Base-by-base conservation (phyloP, 768 basidiomycete genomes). In the Termitomyces sp. region DNA sequence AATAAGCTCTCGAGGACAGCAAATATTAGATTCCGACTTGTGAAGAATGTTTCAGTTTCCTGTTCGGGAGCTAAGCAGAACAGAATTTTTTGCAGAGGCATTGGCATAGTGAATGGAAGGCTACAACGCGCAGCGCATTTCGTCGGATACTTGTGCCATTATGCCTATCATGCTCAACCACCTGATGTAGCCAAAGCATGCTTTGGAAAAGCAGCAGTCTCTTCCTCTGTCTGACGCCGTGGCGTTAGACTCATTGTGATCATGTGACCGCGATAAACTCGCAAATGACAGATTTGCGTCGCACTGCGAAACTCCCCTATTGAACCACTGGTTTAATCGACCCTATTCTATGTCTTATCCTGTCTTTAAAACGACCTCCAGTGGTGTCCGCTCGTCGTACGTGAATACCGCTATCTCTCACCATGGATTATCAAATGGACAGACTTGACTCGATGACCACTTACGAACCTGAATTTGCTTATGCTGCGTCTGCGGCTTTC, bases 321-420 rank as follows among this genome's bases (percentile, higher is more conserved):
- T 13, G 22, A 47, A 18, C 22, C 36, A 26, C 26, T 47, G 7
- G 28, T 38, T 46, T 20, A 24, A 46, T 38, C 32, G 8, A 50
- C 56, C 56, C 56, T 56, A 56, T 56, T 56, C 18, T 6, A 50
- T 56, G 56, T 56, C 56, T 56, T 51, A 51, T 33, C 41, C 40
- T 43, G 24, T 36, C 10, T 51, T 44, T 56, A 56, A 44, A 56
- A 33, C 10, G 22, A 16, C 22, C 20, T 5, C 18, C 3, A 6
- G 35, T 47, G 24, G 44, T 7, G 9, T 18, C 26, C 26, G 28
- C 14, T 50, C 22, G n/a, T 35, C 33, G 13, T 10, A 14, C 1
- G 18, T 40, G 1, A 9, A 26, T 18, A 36, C 10, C 33, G 44
- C 24, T 18, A 9, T 40, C 33, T 13, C 24, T 43, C 48, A 20